These are phyloP conservation scores for Tanozyma kutaoensis DNA, from an alignment of 805 yeast species.

Conservation along the genomic window DNA sequence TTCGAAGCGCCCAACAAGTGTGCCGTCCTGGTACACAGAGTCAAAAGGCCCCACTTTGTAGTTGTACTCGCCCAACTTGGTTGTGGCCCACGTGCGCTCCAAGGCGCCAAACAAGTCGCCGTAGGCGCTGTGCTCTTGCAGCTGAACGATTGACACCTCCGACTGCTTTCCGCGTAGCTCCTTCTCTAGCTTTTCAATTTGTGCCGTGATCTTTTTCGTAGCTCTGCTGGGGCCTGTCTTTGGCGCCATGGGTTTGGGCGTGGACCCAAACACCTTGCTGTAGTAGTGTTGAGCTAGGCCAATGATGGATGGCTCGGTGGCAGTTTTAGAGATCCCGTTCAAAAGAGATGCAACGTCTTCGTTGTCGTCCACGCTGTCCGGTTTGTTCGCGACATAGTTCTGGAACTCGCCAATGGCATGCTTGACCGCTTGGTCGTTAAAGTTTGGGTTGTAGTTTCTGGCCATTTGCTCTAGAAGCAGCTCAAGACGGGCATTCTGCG, in stretches of 20 bases:
- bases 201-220: slow-evolving; percentile 57
- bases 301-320: too few species aligned
- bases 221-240: slow-evolving; percentile 12
- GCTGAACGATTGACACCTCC: too few species aligned
- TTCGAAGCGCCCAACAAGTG: slow-evolving; percentile 34
- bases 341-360: not conserved
- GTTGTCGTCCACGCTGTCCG: slow-evolving; percentile 2
- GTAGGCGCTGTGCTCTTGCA: too few species aligned
- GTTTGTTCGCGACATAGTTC: slow-evolving; percentile 30
- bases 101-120: slow-evolving; percentile 37
- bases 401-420: slow-evolving; percentile 45
- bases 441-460: slow-evolving; percentile 61
- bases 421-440: slow-evolving; percentile 42
- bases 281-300: too few species aligned
- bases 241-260: not conserved
- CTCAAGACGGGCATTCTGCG: slow-evolving; percentile 26
- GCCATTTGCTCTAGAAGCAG: slow-evolving; percentile 34
- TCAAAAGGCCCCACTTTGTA: slow-evolving; percentile 52
- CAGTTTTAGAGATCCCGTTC: too few species aligned
- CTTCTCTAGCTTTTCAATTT: too few species aligned
- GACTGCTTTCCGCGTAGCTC: too few species aligned
- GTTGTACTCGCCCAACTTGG: slow-evolving; percentile 53
- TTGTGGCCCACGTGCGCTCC: slow-evolving; percentile 31
- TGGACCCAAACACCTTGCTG: too few species aligned
- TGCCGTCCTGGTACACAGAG: slow-evolving; percentile 39